Evolutionary conservation across 495 filamentous ascomycete species (phyloP), one percentile per base, ranked within the genome.

Genomic region (Schizothecium vesticola): DNA sequence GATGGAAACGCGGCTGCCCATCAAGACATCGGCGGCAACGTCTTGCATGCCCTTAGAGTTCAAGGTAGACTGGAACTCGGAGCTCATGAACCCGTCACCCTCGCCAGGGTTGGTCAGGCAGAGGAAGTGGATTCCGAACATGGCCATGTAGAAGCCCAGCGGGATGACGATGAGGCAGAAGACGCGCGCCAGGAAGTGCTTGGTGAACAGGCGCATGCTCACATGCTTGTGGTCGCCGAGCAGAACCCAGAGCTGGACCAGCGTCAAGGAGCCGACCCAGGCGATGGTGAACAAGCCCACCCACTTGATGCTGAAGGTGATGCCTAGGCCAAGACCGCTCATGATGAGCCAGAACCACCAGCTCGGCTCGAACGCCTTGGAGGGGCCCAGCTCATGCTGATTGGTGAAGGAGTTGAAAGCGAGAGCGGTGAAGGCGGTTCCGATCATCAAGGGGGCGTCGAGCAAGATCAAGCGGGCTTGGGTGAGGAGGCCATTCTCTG

Each of bases 331-430:
- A 26, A 98, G 79, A 65, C 95, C 95, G 23, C 92, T 97, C 73
- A 91, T 87, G 56, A 83, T 86, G 59, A 99, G 85, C 95, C 96
- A 99, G 81, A 98, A 96, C 95, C 95, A 99, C 95, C 95, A 99
- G 75, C 87, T 89, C 12, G 88, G 86, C 66, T 86, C 80, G 80
- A 99, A 99, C 13, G 96, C 96, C 76, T 91, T 86, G 0, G 85
- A 84, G 7, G 93, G 92, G 25, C 95, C 95, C 69, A 94, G 88
- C 75, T 99, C 96, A 72, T 99, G 95, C 71, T 97, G 93, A 77
- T 99, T 99, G 57, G 91, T 93, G 79, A 99, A 99, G 70, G 89
- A 95, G 25, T 87, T 91, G 85, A 96, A 99, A 25, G 92, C 86
- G 72, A 99, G 81, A 33, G 90, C 94, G 16, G 95, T 99, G 71